Base-by-base conservation (phyloP, 2,329 filamentous ascomycete species). In the Hymenoscyphus occultus region DNA sequence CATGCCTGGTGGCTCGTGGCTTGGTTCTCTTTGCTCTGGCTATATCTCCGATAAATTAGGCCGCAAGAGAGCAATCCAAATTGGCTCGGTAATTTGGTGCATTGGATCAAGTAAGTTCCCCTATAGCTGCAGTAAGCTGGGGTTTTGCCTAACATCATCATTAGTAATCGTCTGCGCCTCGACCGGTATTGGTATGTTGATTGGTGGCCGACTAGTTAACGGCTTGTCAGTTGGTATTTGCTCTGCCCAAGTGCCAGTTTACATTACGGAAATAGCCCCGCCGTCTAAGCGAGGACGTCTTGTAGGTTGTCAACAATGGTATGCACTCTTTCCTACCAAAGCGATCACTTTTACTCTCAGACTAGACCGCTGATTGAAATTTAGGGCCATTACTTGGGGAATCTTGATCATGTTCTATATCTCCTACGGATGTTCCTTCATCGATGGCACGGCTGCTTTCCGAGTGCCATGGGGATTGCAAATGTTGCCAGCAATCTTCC, bases 371-470 rank as follows among this genome's bases (percentile, higher is more conserved):
- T 69, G 42, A 69, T 39, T 10, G 48, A 12, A 14, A 56, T 14
- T 13, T 28, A 70, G 73, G 69, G 71, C 70, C 31, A 91, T 93
- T 67, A 90, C 90, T 67, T 90, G 82, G 82, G 87, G 85, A 68
- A 89, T 89, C 68, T 73, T 89, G 66, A 86, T 89, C 77, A 89
- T 89, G 86, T 90, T 89, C 79, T 87, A 86, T 73, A 84, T 90
- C 74, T 83, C 84, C 31, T 84, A 87, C 71, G 90, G 87, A 6
- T 68, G 64, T 32, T 69, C 65, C 13, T 66, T 82, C 73, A 84
- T 91, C 67, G 72, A 80, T 0, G 83, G 85, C 12, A 75, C 82
- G 0, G 79, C 83, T 1, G 83, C 86, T 0, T 90, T 88, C 80
- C 79, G 87, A 42, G 80, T 87, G 2, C 85, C 87, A 12, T 90